Evolutionary conservation across 2,329 filamentous ascomycete genomes (phyloP).

Genomic region (Xylaria arbuscula): DNA sequence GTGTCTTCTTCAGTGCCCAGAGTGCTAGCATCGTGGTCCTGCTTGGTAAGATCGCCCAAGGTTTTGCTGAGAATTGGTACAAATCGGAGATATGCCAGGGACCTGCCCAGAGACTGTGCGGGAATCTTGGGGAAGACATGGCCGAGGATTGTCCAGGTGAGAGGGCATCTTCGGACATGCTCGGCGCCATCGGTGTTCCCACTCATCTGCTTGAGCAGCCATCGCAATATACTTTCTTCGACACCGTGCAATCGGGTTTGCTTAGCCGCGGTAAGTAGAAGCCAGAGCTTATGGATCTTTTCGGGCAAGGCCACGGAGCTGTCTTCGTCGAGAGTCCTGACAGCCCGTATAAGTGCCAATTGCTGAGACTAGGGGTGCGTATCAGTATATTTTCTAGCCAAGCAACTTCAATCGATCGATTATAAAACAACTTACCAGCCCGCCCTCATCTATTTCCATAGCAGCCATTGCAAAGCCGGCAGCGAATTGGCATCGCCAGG

Average conservation of each 20-base stretch:
- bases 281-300: conserved; percentile 63
- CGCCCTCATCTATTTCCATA: conserved; percentile 46
- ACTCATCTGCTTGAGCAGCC: conserved; percentile 72
- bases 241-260: conserved; percentile 61
- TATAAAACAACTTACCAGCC: conserved; percentile 32
- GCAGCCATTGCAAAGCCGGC: conserved; percentile 37
- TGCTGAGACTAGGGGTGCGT: conserved; percentile 44
- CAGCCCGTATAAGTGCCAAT: conserved; percentile 61
- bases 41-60: conserved; percentile 65
- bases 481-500: conserved; percentile 41
- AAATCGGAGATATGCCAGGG: conserved; percentile 77
- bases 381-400: conserved; percentile 3
- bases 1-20: conserved; percentile 42
- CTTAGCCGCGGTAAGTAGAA: conserved; percentile 56
- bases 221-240: conserved; percentile 69
- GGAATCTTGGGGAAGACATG: conserved; percentile 74
- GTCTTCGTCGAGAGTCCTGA: conserved; percentile 66
- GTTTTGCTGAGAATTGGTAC: conserved; percentile 73
- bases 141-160: conserved; percentile 71
- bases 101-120: conserved; percentile 74
- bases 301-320: conserved; percentile 57
- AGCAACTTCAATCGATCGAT: neutral
- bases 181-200: conserved; percentile 60
- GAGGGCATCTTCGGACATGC: conserved; percentile 64
- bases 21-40: conserved; percentile 31